Base-by-base conservation (phyloP, 768 basidiomycete genomes). In the Mycena capillaripes region DNA sequence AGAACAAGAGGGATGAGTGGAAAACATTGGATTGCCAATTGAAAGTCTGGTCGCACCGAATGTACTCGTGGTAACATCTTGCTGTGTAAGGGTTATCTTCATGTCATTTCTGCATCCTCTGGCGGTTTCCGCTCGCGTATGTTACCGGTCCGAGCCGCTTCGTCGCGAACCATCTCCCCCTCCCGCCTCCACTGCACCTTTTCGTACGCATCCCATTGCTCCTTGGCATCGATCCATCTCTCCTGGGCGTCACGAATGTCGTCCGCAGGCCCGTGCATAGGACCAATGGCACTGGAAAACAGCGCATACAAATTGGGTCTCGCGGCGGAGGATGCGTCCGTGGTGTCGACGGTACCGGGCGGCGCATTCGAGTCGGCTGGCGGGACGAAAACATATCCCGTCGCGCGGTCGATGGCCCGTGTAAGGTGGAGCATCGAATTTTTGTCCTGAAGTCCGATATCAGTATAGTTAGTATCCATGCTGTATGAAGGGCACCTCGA, bases 371-470 rank as follows among this genome's bases (percentile, higher is more conserved):
- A 76, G 12, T 61, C 29, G 4, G 83, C 77, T 0, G 87, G 83
- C 0, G 96, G 95, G 7, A 97, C 87, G 75, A 95, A 98, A 12
- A 98, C 88, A 82, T 95, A 97, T 19, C 98, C 98, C 0, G 95
- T 95, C 1, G 96, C 96, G 69, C 95, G 92, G 81, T 99, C 98
- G 75, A 99, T 92, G 40, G 87, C 88, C 7, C 90, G 89, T 10
- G 93, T 91, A 2, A 99, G 88, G 70, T 96, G 90, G 4, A 98
- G 83, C 97, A 99, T 99, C 6, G 96, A 98, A 61, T 90, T 84
- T 81, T 98, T 98, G 82, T 99, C 97, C 94, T 97, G 77, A 1
- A 25, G 44, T 2, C 23, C 17, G 16, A 30, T 11, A 6, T 50
- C n/a, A 30, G 29, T 25, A 16, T 52, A 19, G 23, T 21, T 8